Base-by-base conservation (phyloP, 257 asterid genomes). In the Lantana camara region DNA sequence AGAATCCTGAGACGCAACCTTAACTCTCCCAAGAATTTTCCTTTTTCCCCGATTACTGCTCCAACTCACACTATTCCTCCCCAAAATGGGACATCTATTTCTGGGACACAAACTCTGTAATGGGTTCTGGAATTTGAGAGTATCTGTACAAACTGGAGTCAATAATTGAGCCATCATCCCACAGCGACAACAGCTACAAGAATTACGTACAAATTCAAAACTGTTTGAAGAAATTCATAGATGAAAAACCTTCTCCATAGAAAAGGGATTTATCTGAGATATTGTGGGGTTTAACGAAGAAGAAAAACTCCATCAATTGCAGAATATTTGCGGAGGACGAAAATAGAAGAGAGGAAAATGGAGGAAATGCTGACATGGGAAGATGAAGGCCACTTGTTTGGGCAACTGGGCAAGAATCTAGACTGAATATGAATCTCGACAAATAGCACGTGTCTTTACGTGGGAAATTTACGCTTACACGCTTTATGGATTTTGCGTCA, bases 101-200 rank as follows among this genome's bases (percentile, higher is more conserved):
- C 82, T 81, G 57, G 89, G 68, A 53, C 75, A 51, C 11, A 82
- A 82, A 64, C 40, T 74, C 21, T 63, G 86, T 34, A 59, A 44
- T 51, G 85, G 81, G 65, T 67, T 77, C 2, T 86, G 88, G 52
- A 82, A 82, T 80, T 88, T 85, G 54, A 85, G 76, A 16, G 82
- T n/a, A 63, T 91, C 93, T 23, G 89, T 79, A 60, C 88, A 88
- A 29, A 85, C 94, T 40, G 96, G 95, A 19, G 95, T 79, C 32
- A 91, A 52, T 16, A 88, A 69, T 64, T 79, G 88, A 79, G 95
- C 95, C 95, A 86, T 86, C 29, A 24, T 24, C 64, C 13, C 71
- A 51, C 30, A 60, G 52, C 74, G 71, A 69, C 73, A 57, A 70
- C n/a, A 4, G 8, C 7, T 1, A 42, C 38, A 55, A 32, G 20